phyloP scores from a whole-genome alignment of 225 moss, liverwort and hornwort genomes.

The Pleurozium schreberi region DNA sequence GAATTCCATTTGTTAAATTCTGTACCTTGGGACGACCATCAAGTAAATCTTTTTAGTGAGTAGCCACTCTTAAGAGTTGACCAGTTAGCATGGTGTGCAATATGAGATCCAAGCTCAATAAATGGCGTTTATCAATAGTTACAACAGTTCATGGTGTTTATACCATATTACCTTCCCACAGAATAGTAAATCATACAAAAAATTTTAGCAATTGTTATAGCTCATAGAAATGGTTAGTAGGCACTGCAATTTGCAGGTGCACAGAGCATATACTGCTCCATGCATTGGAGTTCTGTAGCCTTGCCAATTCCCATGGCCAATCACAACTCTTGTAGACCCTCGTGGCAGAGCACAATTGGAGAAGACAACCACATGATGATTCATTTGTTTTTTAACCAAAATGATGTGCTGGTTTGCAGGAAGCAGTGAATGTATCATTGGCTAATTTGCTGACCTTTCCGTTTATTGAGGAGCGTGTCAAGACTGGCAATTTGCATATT shows the following conservation, averaged over 20 bases:
- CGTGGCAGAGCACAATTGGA: neutral
- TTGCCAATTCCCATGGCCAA: neutral
- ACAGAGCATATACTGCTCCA: neutral
- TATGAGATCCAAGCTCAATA: neutral
- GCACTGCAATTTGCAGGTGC: neutral
- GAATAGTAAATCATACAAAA: too few relatives aligned
- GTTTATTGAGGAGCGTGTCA: conserved; percentile 64
- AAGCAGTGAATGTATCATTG: conserved; percentile 68
- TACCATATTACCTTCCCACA: neutral
- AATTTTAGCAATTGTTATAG: neutral
- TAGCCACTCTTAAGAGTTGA: neutral
- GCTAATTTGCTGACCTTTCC: conserved; percentile 69
- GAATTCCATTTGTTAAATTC: neutral
- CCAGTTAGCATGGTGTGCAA: neutral
- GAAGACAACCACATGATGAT: too few relatives aligned
- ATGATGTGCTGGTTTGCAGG: conserved; percentile 21
- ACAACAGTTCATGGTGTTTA: neutral
- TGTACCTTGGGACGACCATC: neutral
- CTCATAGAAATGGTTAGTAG: neutral
- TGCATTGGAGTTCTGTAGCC: neutral
- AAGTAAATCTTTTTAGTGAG: neutral
- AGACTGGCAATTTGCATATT: conserved; percentile 36
- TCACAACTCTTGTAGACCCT: neutral
- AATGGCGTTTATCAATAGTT: neutral
- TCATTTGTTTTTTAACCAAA: neutral